Base-by-base conservation (phyloP, 1,284 basidiomycete species). In the Pascua guehoae region DNA sequence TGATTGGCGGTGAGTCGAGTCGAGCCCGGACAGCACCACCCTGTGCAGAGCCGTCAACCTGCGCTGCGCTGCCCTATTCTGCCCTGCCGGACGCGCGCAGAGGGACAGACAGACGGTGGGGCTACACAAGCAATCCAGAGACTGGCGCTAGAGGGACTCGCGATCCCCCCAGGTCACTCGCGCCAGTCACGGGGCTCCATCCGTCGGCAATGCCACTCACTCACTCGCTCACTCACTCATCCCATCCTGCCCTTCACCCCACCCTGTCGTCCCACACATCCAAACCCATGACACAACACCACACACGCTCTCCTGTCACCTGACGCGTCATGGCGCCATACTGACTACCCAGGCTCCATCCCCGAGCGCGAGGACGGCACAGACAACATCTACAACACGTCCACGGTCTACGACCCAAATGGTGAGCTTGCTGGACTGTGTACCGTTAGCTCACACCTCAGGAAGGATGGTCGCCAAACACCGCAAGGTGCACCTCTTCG, bases 401-500 rank as follows among this genome's bases (percentile, higher is more conserved):
- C 88, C 59, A 93, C 89, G 1, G 91, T 92, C 2, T 96, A 94
- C 78, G 86, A 89, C 62, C 91, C 91, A 0, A 71, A 87, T 75
- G 94, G 94, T 84, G 66, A 51, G 76, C 63, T n/a, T 41, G 12
- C 16, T 41, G 8, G 8, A 12, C 8, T n/a, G 17, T 16, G 9
- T 11, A n/a, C n/a, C 10, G 10, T n/a, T 2, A 24, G 47, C 47
- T 43, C 36, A 41, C 39, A 32, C 11, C 17, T 12, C 61, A 91
- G 91, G 91, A 12, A 85, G 88, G 51, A 82, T 98, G 43, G 85
- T 98, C 36, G 88, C 89, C 0, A 85, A 85, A 41, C 91, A 98
- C 75, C 86, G 95, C 53, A 98, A 99, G 77, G 84, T 98, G 1
- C 96, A 98, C 72, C 80, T 99, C 10, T 99, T 99, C 72, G 95